These are phyloP conservation scores for Warburgia ugandensis DNA, from an alignment of 164 flowering plant species.

Conservation along the genomic window DNA sequence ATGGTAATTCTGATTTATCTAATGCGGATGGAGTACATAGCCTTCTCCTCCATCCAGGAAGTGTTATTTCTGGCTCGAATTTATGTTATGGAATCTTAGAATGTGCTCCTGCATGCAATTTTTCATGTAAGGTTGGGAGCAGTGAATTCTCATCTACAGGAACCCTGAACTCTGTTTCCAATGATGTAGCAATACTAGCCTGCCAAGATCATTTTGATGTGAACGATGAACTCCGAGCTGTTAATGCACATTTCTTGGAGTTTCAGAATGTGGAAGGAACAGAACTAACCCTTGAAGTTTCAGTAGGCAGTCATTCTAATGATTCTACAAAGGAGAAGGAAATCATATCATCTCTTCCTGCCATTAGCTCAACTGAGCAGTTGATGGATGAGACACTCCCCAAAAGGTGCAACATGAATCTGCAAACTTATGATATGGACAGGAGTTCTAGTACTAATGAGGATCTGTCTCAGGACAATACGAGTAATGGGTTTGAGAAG, in stretches of 20 bases:
- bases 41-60: constrained; percentile 1
- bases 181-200: constrained; percentile 19
- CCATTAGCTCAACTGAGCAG: no score
- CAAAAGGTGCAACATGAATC: no score
- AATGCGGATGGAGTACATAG: constrained; percentile 16
- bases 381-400: no score
- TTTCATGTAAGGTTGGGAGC: constrained; percentile 21
- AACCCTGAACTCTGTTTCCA: constrained; percentile 21
- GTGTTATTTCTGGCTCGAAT: constrained; percentile 15
- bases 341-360: no score
- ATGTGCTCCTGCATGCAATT: constrained; percentile 7
- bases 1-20: constrained; percentile 1
- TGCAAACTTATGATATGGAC: no score
- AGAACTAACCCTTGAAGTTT: constrained; percentile 5
- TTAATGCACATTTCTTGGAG: constrained; percentile 2
- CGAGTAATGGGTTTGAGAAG: constrained; percentile 1
- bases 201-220: constrained; percentile 23
- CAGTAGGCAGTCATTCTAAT: neutral
- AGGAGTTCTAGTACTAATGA: neutral
- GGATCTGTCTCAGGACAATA: neutral
- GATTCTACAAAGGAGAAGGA: constrained; percentile 1
- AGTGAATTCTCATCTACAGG: constrained; percentile 21
- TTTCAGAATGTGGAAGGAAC: constrained; percentile 11
- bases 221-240: constrained; percentile 9
- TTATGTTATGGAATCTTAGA: constrained; percentile 7